These are phyloP conservation scores for Phaeomoniella chlamydospora DNA, from an alignment of 2,329 filamentous ascomycete species.

Conservation along the genomic window DNA sequence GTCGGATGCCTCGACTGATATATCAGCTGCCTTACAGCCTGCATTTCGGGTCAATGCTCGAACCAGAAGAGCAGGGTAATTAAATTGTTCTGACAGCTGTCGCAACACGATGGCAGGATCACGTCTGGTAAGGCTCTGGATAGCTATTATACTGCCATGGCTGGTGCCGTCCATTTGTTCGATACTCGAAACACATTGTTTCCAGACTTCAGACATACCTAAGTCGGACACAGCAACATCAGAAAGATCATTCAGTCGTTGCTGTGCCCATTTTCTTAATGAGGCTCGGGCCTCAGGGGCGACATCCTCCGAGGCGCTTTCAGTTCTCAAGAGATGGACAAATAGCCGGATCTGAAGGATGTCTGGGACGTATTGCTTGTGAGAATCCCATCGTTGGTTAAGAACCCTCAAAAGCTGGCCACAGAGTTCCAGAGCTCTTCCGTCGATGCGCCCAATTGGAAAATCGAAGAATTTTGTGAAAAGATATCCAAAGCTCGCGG, in stretches of 20 bases:
- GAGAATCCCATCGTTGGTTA: not conserved
- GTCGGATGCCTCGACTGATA: constrained; percentile 21
- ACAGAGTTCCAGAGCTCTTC: constrained; percentile 47
- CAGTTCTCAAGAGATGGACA: constrained; percentile 58
- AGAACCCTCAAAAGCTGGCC: constrained; percentile 32
- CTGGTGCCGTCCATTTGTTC: constrained; percentile 46
- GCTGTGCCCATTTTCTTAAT: constrained; percentile 48
- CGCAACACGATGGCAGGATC: constrained; percentile 37
- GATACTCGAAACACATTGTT: constrained; percentile 55
- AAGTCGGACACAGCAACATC: constrained; percentile 37
- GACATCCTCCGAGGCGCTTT: constrained; percentile 41
- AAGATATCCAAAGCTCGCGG: constrained; percentile 43
- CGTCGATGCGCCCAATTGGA: constrained; percentile 48
- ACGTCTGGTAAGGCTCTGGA: constrained; percentile 29
- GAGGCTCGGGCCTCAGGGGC: constrained; percentile 43
- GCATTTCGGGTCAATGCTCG: constrained; percentile 49
- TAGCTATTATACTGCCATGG: constrained; percentile 58
- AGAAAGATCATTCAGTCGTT: constrained; percentile 48
- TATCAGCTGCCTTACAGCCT: constrained; percentile 22
- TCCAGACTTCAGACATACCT: constrained; percentile 48
- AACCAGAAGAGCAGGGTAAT: constrained; percentile 46
- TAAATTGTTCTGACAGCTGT: constrained; percentile 44
- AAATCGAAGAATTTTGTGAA: constrained; percentile 51
- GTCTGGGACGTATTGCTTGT: constrained; percentile 8
- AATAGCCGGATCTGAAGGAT: constrained; percentile 38